Percentiles rank a stretch among this genome's conserved stretches.
phyloP scores from a whole-genome alignment of 805 yeast genomes.

The Dipodascus geniculatus region DNA sequence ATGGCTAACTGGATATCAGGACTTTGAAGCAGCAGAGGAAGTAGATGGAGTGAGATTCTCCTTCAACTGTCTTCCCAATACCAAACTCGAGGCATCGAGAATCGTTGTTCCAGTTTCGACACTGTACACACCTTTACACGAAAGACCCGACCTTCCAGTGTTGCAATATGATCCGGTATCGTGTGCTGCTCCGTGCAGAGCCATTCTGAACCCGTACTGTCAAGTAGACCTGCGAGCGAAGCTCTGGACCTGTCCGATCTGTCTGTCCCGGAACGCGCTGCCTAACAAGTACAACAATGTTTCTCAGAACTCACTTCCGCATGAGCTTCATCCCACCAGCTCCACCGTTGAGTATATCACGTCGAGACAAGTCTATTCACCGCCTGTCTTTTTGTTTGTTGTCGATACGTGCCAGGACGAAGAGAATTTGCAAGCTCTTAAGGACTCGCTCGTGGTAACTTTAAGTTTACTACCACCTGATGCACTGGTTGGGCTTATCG shows the following conservation, averaged over 20 bases:
- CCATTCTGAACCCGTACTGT: constrained; percentile 72
- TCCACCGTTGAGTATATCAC: constrained; percentile 80
- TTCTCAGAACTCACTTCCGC: constrained; percentile 64
- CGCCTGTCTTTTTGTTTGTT: constrained; percentile 80
- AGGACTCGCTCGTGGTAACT: constrained; percentile 66
- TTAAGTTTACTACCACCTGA: constrained; percentile 81
- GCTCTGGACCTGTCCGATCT: constrained; percentile 77
- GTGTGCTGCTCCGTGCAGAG: constrained; percentile 74
- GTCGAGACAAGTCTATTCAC: constrained; percentile 45
- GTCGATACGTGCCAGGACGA: constrained; percentile 82
- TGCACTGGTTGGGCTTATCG: constrained; percentile 73
- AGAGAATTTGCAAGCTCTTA: constrained; percentile 72
- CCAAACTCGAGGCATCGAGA: constrained; percentile 79
- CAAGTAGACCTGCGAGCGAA: constrained; percentile 62
- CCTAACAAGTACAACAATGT: constrained; percentile 72
- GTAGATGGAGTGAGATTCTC: constrained; percentile 59
- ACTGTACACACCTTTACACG: constrained; percentile 82
- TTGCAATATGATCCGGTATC: constrained; percentile 78
- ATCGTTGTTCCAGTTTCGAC: constrained; percentile 93
- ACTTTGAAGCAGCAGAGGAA: constrained; percentile 50
- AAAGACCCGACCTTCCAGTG: constrained; percentile 60
- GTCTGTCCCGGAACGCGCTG: constrained; percentile 63
- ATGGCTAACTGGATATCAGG: constrained; percentile 18
- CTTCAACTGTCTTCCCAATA: constrained; percentile 82
- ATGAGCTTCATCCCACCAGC: constrained; percentile 55